Base-by-base conservation (phyloP, 1,139 yeast species). In the Hyphopichia burtonii region DNA sequence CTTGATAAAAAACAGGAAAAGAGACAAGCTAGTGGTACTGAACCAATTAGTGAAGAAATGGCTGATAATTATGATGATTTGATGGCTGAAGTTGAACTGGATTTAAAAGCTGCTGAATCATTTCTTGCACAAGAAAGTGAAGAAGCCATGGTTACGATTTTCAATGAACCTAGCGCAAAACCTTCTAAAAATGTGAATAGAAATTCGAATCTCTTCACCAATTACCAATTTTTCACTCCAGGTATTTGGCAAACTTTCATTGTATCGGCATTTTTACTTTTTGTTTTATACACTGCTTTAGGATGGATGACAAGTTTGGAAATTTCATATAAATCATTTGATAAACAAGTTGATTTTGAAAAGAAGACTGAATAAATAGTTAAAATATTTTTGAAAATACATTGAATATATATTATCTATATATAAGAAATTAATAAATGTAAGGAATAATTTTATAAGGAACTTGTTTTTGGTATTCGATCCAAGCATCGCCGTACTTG, bases 361-460 rank as follows among this genome's bases (percentile, higher is more conserved):
- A 84, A 83, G 68, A 85, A 84, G 65, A 71, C 70, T 44, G 83
- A 81, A 58, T 80, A 66, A 30, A 27, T 27, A 11, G 3, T 15
- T 31, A 34, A 16, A 22, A 4, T 25, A 7, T 11, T 25, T 25
- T 25, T 10, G 4, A n/a, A n/a, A n/a, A n/a, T n/a, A n/a, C n/a
- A n/a, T 9, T 8, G 7, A 8, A 25, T 9, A 25, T 25, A 30
- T 14, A 14, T 14, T 31, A 12, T 31, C 34, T 7, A 25, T 25
- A 25, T 7, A 25, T 25, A 9, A 25, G 11, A 25, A 25, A 17
- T 12, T 25, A 93, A 61, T 90, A 93, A 8, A 93, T 65, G 55
- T 83, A 89, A 3, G 99, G 99, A 49, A 93, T 76, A 50, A 93
- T 90, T 60, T 90, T 85, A 63, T 85, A 91, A 16, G 96, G 96